These are phyloP conservation scores for Ochetophila trinervis DNA, from an alignment of 306 rosid genomes.

Conservation along the genomic window DNA sequence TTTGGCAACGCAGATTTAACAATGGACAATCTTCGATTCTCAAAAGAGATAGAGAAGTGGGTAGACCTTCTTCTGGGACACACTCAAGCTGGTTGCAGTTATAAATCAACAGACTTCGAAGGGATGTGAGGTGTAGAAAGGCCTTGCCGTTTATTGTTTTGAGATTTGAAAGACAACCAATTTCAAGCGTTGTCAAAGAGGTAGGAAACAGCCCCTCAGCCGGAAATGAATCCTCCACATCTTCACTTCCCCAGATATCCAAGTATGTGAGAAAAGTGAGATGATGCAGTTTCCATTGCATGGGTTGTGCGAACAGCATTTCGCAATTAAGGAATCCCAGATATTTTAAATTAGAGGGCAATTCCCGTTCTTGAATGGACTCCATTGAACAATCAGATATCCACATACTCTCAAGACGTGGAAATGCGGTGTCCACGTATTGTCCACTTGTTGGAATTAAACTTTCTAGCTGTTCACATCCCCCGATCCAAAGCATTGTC, in stretches of 20 bases:
- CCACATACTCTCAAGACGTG: background rate
- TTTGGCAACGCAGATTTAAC: background rate
- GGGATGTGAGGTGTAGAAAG: background rate
- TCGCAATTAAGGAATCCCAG: accelerated
- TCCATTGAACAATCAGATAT: background rate
- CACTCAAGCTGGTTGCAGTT: background rate
- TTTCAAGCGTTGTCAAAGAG: background rate
- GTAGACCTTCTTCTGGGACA: slow-evolving; percentile 4
- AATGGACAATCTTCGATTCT: background rate
- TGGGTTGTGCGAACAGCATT: background rate
- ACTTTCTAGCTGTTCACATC: too few species aligned
- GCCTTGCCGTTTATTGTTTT: background rate
- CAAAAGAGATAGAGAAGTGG: background rate
- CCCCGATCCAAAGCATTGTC: background rate
- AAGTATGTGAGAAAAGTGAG: background rate
- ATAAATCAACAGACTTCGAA: background rate
- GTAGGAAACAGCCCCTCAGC: background rate
- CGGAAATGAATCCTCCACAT: background rate
- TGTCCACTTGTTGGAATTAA: too few species aligned
- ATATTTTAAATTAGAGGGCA: background rate
- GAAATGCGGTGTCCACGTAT: background rate
- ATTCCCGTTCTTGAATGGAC: background rate
- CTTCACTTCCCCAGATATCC: too few species aligned
- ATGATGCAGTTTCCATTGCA: background rate
- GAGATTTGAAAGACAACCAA: background rate